Conservation (phyloP, 768 basidiomycete genomes). For the Kwoniella sp. region DNA sequence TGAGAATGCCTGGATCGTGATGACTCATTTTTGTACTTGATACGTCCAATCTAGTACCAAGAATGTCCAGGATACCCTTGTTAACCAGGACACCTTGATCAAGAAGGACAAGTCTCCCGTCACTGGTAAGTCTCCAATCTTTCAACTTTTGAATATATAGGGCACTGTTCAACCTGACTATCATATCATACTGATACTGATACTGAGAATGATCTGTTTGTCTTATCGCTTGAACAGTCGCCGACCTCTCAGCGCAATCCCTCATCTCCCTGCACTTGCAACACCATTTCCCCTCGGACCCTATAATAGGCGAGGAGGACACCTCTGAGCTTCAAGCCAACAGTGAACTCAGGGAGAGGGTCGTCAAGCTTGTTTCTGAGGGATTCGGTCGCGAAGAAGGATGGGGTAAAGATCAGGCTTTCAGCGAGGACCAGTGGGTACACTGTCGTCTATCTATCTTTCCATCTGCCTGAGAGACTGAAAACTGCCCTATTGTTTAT, state of each 20-base stretch:
- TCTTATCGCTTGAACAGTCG: slow-evolving; percentile 62
- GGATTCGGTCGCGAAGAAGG: slow-evolving; percentile 64
- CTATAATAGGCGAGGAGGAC: slow-evolving; percentile 94
- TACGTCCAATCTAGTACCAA: too few species aligned
- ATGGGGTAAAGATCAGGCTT: slow-evolving; percentile 42
- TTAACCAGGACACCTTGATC: slow-evolving; percentile 79
- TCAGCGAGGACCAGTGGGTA: slow-evolving; percentile 46
- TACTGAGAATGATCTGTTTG: background rate
- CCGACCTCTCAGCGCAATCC: slow-evolving; percentile 91
- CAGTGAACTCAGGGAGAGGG: slow-evolving; percentile 64
- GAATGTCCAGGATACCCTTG: slow-evolving; percentile 80
- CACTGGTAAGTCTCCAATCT: slow-evolving; percentile 63
- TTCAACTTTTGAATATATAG: too few species aligned
- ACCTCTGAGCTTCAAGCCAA: slow-evolving; percentile 70
- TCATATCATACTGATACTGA: background rate
- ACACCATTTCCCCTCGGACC: slow-evolving; percentile 77
- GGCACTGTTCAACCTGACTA: too few species aligned
- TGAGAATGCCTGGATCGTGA: too few species aligned
- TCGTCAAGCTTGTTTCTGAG: slow-evolving; percentile 80
- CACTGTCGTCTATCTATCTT: too few species aligned
- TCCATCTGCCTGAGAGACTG: too few species aligned
- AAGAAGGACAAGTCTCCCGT: slow-evolving; percentile 93
- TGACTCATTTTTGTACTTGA: too few species aligned
- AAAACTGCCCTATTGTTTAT: too few species aligned
- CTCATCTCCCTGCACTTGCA: slow-evolving; percentile 79